phyloP scores from a whole-genome alignment of 2,329 filamentous ascomycete genomes.

The Monosporascus sp. region DNA sequence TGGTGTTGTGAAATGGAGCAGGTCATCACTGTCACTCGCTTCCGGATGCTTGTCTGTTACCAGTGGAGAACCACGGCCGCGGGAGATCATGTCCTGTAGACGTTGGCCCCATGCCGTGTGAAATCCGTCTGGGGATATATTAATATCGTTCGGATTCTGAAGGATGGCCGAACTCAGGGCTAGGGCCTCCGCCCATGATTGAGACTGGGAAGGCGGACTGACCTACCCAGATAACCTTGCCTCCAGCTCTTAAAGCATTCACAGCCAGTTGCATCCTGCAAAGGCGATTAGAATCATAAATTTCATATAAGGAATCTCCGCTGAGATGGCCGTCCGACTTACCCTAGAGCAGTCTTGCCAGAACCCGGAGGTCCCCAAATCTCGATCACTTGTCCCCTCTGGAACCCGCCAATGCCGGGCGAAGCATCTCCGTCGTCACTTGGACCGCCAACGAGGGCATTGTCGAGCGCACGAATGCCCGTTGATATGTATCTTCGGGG shows the following conservation, averaged over 20 bases:
- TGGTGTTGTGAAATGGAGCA: conserved; percentile 47
- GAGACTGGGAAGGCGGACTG: conserved; percentile 7
- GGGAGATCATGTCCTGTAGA: conserved; percentile 24
- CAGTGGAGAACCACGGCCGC: conserved; percentile 2
- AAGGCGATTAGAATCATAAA: conserved; percentile 6
- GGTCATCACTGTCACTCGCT: conserved; percentile 20
- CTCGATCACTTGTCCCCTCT: conserved; percentile 75
- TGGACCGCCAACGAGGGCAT: conserved; percentile 32
- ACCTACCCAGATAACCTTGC: conserved; percentile 77
- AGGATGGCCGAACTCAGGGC: conserved; percentile 1
- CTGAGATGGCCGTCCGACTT: conserved; percentile 26
- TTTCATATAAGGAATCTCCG: not conserved
- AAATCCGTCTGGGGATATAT: conserved; percentile 35
- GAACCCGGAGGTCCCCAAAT: conserved; percentile 81
- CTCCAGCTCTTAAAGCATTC: conserved; percentile 54
- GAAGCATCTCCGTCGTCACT: conserved; percentile 6
- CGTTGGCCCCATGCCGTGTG: conserved; percentile 36
- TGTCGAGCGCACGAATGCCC: conserved; percentile 49
- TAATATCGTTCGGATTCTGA: conserved; percentile 6
- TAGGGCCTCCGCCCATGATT: conserved; percentile 3
- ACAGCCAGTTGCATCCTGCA: conserved; percentile 64
- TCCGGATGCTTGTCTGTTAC: conserved; percentile 1
- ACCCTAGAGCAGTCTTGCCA: conserved; percentile 83
- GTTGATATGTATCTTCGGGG: conserved; percentile 50
- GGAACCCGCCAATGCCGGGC: conserved; percentile 50